Evolutionary conservation across 176 grass and related monocot species (phyloP).

Genomic region (bread wheat (Triticum aestivum)): DNA sequence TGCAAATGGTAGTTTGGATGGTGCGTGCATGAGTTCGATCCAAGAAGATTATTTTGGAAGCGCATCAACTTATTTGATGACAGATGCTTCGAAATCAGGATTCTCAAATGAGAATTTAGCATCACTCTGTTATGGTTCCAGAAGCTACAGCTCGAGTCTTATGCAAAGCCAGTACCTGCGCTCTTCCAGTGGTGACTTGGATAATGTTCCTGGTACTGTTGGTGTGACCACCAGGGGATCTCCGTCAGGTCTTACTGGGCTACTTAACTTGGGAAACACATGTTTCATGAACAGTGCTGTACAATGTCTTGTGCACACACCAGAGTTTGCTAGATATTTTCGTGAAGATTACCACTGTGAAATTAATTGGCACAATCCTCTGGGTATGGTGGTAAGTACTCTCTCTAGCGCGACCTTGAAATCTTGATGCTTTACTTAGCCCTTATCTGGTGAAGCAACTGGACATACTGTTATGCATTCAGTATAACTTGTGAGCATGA

Average conservation of each 20-base stretch:
- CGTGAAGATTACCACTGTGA: constrained; percentile 93
- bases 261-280: constrained; percentile 97
- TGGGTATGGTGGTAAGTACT: constrained; percentile 95
- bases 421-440: too few relatives aligned
- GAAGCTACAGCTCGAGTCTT: constrained; percentile 57
- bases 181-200: constrained; percentile 58
- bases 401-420: constrained; percentile 4
- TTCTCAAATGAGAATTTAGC: constrained; percentile 63
- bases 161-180: constrained; percentile 48
- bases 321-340: constrained; percentile 94
- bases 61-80: constrained; percentile 61
- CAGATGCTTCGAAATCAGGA: constrained; percentile 62
- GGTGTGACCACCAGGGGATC: constrained; percentile 54
- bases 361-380: constrained; percentile 98
- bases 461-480: too few relatives aligned
- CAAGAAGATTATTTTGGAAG: constrained; percentile 62
- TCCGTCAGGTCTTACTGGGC: constrained; percentile 77
- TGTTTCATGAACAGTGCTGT: constrained; percentile 99
- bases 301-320: constrained; percentile 98
- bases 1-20: constrained; percentile 71
- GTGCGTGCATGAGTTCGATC: constrained; percentile 58
- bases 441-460: too few relatives aligned
- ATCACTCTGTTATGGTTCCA: constrained; percentile 62
- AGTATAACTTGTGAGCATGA: too few relatives aligned
- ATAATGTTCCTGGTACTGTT: constrained; percentile 62